Conservation (phyloP, 495 filamentous ascomycete genomes). For the Tuber calosporum region DNA sequence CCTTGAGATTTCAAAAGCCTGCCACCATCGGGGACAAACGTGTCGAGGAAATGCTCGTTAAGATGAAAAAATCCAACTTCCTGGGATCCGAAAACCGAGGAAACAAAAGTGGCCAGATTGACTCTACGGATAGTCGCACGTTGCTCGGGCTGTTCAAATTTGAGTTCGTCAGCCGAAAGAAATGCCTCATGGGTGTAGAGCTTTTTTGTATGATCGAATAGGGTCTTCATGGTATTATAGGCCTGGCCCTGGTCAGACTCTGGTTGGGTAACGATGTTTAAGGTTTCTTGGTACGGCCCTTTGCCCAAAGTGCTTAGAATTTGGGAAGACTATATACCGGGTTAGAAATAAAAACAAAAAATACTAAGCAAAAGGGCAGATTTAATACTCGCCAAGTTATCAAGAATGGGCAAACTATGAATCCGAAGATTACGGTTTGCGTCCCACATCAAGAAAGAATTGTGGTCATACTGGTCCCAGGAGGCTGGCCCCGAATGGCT, state of each 20-base stretch:
- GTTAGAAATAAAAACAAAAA: background rate
- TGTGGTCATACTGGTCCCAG: slow-evolving; percentile 23
- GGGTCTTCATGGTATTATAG: slow-evolving; percentile 69
- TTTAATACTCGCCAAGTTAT: slow-evolving; percentile 55
- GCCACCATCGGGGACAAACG: slow-evolving; percentile 72
- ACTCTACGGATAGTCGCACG: slow-evolving; percentile 73
- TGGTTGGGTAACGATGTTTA: slow-evolving; percentile 62
- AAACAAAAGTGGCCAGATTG: slow-evolving; percentile 78
- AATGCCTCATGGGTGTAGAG: slow-evolving; percentile 69
- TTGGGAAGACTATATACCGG: slow-evolving; percentile 54
- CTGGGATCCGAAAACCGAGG: slow-evolving; percentile 72
- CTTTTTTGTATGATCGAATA: slow-evolving; percentile 75
- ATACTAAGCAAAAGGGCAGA: background rate
- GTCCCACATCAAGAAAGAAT: slow-evolving; percentile 40
- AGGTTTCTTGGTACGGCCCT: slow-evolving; percentile 63
- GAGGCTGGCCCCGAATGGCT: slow-evolving; percentile 20
- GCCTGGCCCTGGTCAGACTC: slow-evolving; percentile 71
- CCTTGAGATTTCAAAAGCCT: slow-evolving; percentile 63
- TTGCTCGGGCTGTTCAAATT: slow-evolving; percentile 60
- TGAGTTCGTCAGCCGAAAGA: slow-evolving; percentile 63
- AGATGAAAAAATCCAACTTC: slow-evolving; percentile 76
- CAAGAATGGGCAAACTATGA: slow-evolving; percentile 63
- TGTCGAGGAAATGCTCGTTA: slow-evolving; percentile 75
- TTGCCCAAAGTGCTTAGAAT: slow-evolving; percentile 63
- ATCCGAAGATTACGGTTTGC: slow-evolving; percentile 52